Evolutionary conservation across 1,284 basidiomycete genomes (phyloP), one percentile per base, ranked within the genome.

Genomic region (Naganishia liquefaciens): DNA sequence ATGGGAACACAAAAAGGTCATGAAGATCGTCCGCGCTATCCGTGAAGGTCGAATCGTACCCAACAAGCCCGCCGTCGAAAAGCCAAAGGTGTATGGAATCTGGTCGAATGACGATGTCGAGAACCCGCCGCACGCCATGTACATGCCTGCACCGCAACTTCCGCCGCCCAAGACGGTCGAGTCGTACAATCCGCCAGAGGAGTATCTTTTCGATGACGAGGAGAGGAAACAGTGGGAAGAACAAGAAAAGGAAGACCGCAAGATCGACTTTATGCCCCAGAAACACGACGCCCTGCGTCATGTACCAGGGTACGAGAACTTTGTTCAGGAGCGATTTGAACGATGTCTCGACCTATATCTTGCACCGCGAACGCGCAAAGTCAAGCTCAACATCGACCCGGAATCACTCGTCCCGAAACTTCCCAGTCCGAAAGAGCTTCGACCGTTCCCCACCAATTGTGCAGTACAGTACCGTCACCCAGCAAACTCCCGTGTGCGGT

Each of bases 1-100:
- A 83, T 99, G 96, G 96, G 96, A 99, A 81, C 97, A 98, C 81
- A 88, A 97, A 84, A 99, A 99, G 86, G 86, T 99, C 71, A 97
- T 99, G 93, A 99, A 99, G 85, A 98, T 99, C 71, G 95, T 99
- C 68, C 92, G 94, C 61, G 95, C 95, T 17, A 99, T 99, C 73
- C 88, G 96, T 25, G 88, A 93, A 81, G 96, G 96, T 44, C 87
- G 92, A 40, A 99, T 99, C 71, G 75, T 93, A 5, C 90, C 93
- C 49, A 88, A 89, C 70, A 96, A 93, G 79, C 91, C 93, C 4
- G 81, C 86, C 0, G 84, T 86, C n/a, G 76, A 81, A 54, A 87
- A 89, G 79, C 87, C 88, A 17, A 84, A 87, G 67, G 90, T 93
- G 74, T 96, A 92, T 80, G 84, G 88, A 46, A 89, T 99, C 70